Evolutionary conservation across 495 filamentous ascomycete genomes (phyloP), one percentile per base, ranked within the genome.

Genomic region (Hypoxylon lenormandii): DNA sequence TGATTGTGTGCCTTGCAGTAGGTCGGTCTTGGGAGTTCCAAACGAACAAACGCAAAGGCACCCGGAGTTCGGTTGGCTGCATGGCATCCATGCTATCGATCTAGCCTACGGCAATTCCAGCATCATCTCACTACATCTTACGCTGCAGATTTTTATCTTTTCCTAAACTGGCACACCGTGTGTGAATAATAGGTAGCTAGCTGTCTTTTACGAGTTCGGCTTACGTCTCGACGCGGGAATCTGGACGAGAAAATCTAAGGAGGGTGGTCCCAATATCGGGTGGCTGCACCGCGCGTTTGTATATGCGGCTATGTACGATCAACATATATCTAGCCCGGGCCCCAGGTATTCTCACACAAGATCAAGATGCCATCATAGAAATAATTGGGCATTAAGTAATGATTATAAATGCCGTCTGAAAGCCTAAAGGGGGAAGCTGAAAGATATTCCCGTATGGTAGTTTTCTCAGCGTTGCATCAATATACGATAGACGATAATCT

Each of bases 21-120:
- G 13, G 28, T 42, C 1, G 15, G 42, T 53, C 23, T 26, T 2
- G 23, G 18, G 16, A 12, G n/a, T 23, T 38, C 33, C 16, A 12
- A 18, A 18, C 28, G 43, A 60, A 46, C 42, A 64, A 63, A 23
- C 40, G 56, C 42, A 57, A 40, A 16, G 4, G 48, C 56, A 50
- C 50, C 43, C 68, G 68, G 68, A 66, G 62, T 71, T 71, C 68
- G 68, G 62, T 28, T 63, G 45, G 28, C 60, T 58, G 58, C 68
- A 66, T 71, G 3, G 10, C 5, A 11, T 11, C 26, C 5, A 8
- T 46, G 38, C 40, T 16, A 55, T 50, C 23, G 23, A 48, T 21
- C 43, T 26, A 11, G 49, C 37, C 33, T 66, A 46, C 5, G 55
- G 63, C 8, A 50, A 64, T 51, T 42, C 8, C n/a, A 22, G 8